Evolutionary conservation across 257 asterid genomes (phyloP).

Genomic region (Plectranthus barbatus): DNA sequence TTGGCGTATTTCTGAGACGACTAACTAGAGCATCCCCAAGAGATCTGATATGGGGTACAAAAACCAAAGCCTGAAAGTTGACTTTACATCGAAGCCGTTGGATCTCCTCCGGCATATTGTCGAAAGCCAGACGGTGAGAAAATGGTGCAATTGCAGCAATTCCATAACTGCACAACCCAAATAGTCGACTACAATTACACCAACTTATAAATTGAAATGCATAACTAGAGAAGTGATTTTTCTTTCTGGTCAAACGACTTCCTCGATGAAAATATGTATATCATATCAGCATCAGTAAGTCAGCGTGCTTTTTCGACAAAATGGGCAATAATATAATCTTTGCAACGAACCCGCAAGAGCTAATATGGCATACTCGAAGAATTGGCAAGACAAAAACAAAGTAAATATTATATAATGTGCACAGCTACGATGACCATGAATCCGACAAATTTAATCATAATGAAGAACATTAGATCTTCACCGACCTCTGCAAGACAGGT

Average conservation of each 20-base stretch:
- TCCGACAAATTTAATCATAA: background rate
- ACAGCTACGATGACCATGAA: background rate
- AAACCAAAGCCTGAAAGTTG: conserved; percentile 78
- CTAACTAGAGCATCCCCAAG: conserved; percentile 83
- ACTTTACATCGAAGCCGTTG: conserved; percentile 94
- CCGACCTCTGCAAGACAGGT: conserved; percentile 78
- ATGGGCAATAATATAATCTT: background rate
- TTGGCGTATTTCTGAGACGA: conserved; percentile 56
- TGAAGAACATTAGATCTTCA: background rate
- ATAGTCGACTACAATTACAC: background rate
- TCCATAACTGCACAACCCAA: conserved; percentile 57
- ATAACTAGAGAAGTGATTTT: background rate
- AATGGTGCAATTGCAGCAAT: conserved; percentile 95
- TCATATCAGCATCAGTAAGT: background rate
- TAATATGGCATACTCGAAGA: background rate
- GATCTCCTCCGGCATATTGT: conserved; percentile 84
- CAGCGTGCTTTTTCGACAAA: background rate
- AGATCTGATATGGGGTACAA: conserved; percentile 82
- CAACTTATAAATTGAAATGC: background rate
- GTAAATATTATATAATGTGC: background rate
- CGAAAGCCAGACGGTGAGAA: conserved; percentile 89
- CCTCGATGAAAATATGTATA: background rate
- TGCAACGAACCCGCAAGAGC: background rate
- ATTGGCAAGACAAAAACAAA: background rate
- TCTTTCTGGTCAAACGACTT: background rate